Evolutionary conservation across 1,284 basidiomycete species (phyloP).

Genomic region (Agroathelia rolfsii): DNA sequence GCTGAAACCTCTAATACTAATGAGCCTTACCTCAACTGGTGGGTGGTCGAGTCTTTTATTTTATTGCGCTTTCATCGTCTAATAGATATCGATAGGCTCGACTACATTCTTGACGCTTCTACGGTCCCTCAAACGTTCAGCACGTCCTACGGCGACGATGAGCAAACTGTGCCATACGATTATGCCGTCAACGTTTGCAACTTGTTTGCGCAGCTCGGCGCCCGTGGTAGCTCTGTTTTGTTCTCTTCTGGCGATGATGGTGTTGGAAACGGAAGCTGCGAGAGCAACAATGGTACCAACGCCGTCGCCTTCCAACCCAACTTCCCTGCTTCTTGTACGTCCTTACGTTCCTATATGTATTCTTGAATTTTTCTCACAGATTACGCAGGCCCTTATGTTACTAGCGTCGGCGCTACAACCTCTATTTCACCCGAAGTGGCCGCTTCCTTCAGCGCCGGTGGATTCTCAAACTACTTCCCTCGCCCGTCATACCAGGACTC

Average conservation of each 20-base stretch:
- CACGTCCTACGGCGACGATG: conserved; percentile 20
- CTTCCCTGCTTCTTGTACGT: conserved; percentile 13
- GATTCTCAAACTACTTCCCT: conserved; percentile 30
- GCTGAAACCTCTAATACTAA: conserved; percentile 5
- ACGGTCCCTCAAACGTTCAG: conserved; percentile 39
- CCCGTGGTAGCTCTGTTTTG: conserved; percentile 26
- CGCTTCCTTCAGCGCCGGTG: conserved; percentile 27
- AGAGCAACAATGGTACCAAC: conserved; percentile 20
- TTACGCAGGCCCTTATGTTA: conserved; percentile 6
- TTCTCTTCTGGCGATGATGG: conserved; percentile 30
- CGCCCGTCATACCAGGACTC: conserved; percentile 25
- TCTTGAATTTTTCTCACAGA: conserved; percentile 8
- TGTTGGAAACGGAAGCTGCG: conserved; percentile 23
- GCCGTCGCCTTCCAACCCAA: conserved; percentile 24
- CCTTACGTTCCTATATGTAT: conserved; percentile 11
- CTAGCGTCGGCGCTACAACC: conserved; percentile 20
- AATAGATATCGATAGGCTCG: conserved; percentile 47
- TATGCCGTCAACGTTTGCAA: conserved; percentile 24
- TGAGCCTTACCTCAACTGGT: too few species aligned
- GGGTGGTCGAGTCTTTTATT: too few species aligned
- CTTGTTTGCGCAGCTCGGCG: conserved; percentile 23
- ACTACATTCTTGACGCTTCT: conserved; percentile 37
- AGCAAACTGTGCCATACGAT: conserved; percentile 15
- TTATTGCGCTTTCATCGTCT: too few species aligned
- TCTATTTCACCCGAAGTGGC: conserved; percentile 20